phyloP scores from a whole-genome alignment of 305 asterid genomes.

The Fraxinus paxiana region DNA sequence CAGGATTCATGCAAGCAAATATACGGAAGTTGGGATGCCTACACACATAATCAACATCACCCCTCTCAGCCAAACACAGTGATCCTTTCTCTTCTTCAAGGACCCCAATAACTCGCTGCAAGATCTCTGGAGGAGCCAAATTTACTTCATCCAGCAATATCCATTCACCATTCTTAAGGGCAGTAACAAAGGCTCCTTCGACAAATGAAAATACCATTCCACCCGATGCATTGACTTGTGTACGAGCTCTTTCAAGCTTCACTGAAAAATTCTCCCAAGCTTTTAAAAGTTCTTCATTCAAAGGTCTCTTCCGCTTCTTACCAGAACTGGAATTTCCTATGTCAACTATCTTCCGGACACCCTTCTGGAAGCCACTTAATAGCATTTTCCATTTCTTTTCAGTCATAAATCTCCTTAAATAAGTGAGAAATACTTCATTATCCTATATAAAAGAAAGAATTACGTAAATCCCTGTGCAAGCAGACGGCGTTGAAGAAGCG shows the following conservation, averaged over 20 bases:
- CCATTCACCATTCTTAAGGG: slow-evolving; percentile 91
- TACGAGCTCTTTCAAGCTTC: slow-evolving; percentile 63
- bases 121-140: slow-evolving; percentile 97
- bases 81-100: slow-evolving; percentile 91
- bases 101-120: slow-evolving; percentile 88
- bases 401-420: slow-evolving; percentile 37
- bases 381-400: slow-evolving; percentile 76
- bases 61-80: slow-evolving; percentile 87
- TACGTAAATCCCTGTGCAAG: slow-evolving; percentile 16
- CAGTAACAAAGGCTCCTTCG: slow-evolving; percentile 90
- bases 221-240: slow-evolving; percentile 61
- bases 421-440: slow-evolving; percentile 41
- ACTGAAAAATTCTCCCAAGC: slow-evolving; percentile 62
- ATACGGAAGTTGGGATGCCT: slow-evolving; percentile 76
- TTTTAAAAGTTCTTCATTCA: slow-evolving; percentile 42
- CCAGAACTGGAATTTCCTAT: slow-evolving; percentile 50
- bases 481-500: slow-evolving; percentile 1
- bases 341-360: slow-evolving; percentile 45
- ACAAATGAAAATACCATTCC: slow-evolving; percentile 95
- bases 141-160: slow-evolving; percentile 94
- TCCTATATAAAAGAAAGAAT: slow-evolving; percentile 41
- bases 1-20: slow-evolving; percentile 99
- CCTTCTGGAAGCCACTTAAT: slow-evolving; percentile 56
- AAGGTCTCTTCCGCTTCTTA: slow-evolving; percentile 75
- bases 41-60: slow-evolving; percentile 66